A percentile compares a stretch with the other conserved stretches of the same genome.
phyloP scores from a whole-genome alignment of 495 filamentous ascomycete species.

The Aspergillus conjunctus region DNA sequence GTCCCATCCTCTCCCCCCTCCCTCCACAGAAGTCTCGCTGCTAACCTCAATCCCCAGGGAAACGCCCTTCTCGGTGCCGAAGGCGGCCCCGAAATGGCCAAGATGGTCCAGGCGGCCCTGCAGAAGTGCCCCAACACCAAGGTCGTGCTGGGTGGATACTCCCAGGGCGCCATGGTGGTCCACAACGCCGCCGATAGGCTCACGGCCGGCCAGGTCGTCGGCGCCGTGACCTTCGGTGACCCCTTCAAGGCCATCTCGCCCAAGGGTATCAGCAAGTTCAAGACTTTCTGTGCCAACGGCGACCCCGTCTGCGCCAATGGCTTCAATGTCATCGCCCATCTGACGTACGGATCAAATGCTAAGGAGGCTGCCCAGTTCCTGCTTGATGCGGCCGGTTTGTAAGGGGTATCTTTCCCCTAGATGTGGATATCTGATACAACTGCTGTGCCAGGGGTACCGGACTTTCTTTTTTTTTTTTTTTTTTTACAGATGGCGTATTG shows the following conservation, averaged over 20 bases:
- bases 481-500: too few species aligned
- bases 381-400: constrained; percentile 33
- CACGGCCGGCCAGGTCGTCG: constrained; percentile 30
- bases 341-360: constrained; percentile 54
- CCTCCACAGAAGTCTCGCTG: neutral
- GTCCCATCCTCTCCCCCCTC: constrained; percentile 2
- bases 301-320: constrained; percentile 60
- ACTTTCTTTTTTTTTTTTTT: too few species aligned
- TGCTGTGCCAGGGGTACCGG: too few species aligned
- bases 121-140: constrained; percentile 60
- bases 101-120: constrained; percentile 48
- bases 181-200: constrained; percentile 51
- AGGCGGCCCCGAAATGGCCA: constrained; percentile 52
- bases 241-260: constrained; percentile 52
- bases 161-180: constrained; percentile 56
- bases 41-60: constrained; percentile 35
- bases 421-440: too few species aligned
- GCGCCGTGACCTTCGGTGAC: constrained; percentile 61
- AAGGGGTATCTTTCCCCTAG: too few species aligned
- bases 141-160: constrained; percentile 63
- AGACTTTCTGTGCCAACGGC: constrained; percentile 53
- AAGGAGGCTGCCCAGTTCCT: constrained; percentile 51
- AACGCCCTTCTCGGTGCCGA: constrained; percentile 46
- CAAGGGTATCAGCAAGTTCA: constrained; percentile 49
- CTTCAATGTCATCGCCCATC: constrained; percentile 52